Percentiles rank a stretch among this genome's conserved stretches.
Evolutionary conservation across 1,284 basidiomycete species (phyloP).

Genomic region (Rhodotorula sp.): DNA sequence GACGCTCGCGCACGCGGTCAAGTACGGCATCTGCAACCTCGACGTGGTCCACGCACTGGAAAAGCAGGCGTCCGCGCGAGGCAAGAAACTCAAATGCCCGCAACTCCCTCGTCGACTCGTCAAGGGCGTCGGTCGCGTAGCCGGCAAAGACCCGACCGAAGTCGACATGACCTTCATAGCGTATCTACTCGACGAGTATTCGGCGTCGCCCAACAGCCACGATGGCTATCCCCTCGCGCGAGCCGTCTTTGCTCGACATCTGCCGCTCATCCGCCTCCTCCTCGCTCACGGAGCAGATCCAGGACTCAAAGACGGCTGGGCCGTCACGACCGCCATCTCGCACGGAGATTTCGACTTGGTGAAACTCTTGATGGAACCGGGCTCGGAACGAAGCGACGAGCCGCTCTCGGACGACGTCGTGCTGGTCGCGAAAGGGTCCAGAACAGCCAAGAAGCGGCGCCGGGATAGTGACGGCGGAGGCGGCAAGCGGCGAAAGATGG

Average conservation of each 20-base stretch:
- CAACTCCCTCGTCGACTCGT: constrained; percentile 51
- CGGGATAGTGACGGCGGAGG: constrained; percentile 7
- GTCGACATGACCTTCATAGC: constrained; percentile 44
- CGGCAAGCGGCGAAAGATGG: constrained; percentile 18
- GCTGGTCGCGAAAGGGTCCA: neutral
- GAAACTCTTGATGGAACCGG: constrained; percentile 68
- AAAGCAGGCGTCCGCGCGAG: constrained; percentile 35
- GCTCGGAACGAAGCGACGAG: neutral
- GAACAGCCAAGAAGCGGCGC: constrained; percentile 12
- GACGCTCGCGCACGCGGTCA: constrained; percentile 58
- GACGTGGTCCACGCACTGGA: constrained; percentile 60
- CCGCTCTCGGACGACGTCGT: neutral
- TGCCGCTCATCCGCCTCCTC: constrained; percentile 66
- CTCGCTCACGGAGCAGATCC: constrained; percentile 72
- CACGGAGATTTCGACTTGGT: constrained; percentile 63
- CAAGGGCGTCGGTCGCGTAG: constrained; percentile 25
- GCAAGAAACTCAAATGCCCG: constrained; percentile 17
- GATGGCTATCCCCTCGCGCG: constrained; percentile 74
- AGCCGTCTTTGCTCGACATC: constrained; percentile 65
- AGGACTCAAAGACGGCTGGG: constrained; percentile 58
- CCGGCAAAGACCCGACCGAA: neutral
- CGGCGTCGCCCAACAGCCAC: constrained; percentile 59
- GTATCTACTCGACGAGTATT: constrained; percentile 47
- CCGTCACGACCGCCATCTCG: constrained; percentile 72
- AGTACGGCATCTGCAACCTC: constrained; percentile 64